Percentiles rank a stretch among this genome's conserved stretches.
These are phyloP conservation scores for Fusarium newnesense DNA, from an alignment of 2,329 filamentous ascomycete species.

Conservation along the genomic window DNA sequence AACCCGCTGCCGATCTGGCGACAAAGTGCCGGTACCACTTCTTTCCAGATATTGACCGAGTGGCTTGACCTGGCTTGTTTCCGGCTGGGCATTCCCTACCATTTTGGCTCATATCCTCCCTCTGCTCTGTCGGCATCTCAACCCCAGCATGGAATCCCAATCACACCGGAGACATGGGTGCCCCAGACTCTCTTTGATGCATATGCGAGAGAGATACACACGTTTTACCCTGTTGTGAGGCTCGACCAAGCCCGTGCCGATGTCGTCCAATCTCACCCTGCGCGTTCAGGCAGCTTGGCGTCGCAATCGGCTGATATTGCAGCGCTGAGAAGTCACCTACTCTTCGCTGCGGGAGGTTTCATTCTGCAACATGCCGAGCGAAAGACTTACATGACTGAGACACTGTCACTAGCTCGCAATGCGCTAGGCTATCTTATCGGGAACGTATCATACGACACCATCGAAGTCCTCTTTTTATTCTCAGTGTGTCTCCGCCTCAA, in stretches of 20 bases:
- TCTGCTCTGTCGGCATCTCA: background rate
- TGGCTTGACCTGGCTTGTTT: constrained; percentile 7
- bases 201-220: background rate
- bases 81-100: constrained; percentile 5
- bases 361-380: background rate
- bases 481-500: constrained; percentile 5
- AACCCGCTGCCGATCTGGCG: background rate
- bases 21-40: background rate
- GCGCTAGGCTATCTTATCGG: background rate
- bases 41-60: constrained; percentile 4
- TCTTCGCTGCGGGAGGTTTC: background rate
- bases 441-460: background rate
- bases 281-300: fast-evolving
- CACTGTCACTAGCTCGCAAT: background rate
- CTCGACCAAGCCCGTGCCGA: background rate
- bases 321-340: background rate
- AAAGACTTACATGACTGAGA: background rate
- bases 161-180: background rate
- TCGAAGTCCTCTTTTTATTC: background rate
- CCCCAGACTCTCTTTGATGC: background rate
- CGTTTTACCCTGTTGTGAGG: background rate
- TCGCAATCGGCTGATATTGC: fast-evolving
- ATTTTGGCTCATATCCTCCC: background rate
- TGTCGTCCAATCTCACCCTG: background rate
- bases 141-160: background rate